phyloP scores from a whole-genome alignment of 2,329 filamentous ascomycete species.

The Mollisiaceae sp. region DNA sequence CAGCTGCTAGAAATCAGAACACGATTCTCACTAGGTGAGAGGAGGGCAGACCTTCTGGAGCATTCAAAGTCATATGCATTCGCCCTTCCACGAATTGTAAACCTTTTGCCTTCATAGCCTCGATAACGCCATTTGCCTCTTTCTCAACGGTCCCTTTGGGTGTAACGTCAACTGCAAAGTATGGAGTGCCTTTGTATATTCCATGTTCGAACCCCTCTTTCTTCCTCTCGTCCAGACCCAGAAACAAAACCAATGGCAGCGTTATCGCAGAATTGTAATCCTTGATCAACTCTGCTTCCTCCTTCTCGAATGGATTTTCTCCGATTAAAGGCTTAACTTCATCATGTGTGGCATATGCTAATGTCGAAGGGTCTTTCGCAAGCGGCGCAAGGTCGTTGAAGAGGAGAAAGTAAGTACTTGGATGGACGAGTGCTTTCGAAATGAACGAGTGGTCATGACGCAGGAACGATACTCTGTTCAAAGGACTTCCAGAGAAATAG shows the following conservation, averaged over 20 bases:
- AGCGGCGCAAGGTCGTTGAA: conserved; percentile 81
- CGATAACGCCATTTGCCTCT: conserved; percentile 64
- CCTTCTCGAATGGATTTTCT: conserved; percentile 69
- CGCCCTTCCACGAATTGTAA: conserved; percentile 70
- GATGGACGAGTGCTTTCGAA: conserved; percentile 67
- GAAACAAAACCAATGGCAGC: conserved; percentile 76
- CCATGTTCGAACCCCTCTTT: conserved; percentile 57
- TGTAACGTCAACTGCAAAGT: conserved; percentile 89
- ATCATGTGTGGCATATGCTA: conserved; percentile 71
- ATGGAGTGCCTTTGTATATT: conserved; percentile 79
- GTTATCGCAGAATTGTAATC: conserved; percentile 74
- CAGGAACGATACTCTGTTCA: conserved; percentile 82
- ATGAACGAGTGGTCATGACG: conserved; percentile 75
- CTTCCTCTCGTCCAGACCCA: conserved; percentile 76
- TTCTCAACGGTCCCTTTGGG: conserved; percentile 68
- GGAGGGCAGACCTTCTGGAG: conserved; percentile 50
- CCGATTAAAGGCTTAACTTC: conserved; percentile 76
- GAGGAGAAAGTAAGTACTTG: conserved; percentile 73
- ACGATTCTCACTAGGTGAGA: no score
- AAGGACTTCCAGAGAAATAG: conserved; percentile 79
- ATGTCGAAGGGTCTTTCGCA: conserved; percentile 60
- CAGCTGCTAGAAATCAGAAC: conserved; percentile 58
- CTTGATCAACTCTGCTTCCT: conserved; percentile 75
- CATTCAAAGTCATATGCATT: conserved; percentile 53
- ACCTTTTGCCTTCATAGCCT: conserved; percentile 63